Evolutionary conservation across 371 early-diverging fungal genomes (phyloP).

Genomic region (Syncephalastrum racemosum): DNA sequence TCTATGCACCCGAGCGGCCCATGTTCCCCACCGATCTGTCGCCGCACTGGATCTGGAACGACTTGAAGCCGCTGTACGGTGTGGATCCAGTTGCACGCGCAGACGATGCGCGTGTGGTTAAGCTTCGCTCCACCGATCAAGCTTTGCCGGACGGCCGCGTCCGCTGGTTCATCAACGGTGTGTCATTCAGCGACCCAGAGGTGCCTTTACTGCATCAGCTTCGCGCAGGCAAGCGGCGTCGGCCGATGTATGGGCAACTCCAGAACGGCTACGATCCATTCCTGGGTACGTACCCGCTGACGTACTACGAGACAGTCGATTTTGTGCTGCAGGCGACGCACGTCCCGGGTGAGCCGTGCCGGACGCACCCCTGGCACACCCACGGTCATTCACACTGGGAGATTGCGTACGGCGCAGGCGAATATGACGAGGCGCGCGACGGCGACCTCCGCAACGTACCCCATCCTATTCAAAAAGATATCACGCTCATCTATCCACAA

Average conservation of each 20-base stretch:
- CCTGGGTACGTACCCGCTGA: slow-evolving; percentile 38
- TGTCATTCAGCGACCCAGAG: slow-evolving; percentile 23
- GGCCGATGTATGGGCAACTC: too few relatives aligned
- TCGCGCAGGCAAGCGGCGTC: too few relatives aligned
- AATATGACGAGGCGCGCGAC: slow-evolving; percentile 33
- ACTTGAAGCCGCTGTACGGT: slow-evolving; percentile 34
- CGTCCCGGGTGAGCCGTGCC: slow-evolving; percentile 29
- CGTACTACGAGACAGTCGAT: slow-evolving; percentile 35
- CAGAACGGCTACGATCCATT: too few relatives aligned
- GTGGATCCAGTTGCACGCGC: slow-evolving; percentile 27
- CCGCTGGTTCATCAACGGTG: slow-evolving; percentile 34
- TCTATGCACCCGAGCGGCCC: neutral
- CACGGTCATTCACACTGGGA: slow-evolving; percentile 51
- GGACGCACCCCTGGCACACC: slow-evolving; percentile 51
- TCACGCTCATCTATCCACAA: slow-evolving; percentile 34
- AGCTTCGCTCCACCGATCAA: slow-evolving; percentile 26
- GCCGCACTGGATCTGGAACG: slow-evolving; percentile 33
- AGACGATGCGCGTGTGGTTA: slow-evolving; percentile 25
- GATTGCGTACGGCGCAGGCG: slow-evolving; percentile 43
- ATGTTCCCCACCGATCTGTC: neutral
- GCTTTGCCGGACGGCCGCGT: slow-evolving; percentile 14
- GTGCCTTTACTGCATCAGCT: slow-evolving; percentile 16
- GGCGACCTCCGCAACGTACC: slow-evolving; percentile 24
- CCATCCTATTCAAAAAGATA: slow-evolving; percentile 25
- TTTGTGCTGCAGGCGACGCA: slow-evolving; percentile 39